These are phyloP conservation scores for Echites panduratus DNA, from an alignment of 257 asterid genomes.

Conservation along the genomic window DNA sequence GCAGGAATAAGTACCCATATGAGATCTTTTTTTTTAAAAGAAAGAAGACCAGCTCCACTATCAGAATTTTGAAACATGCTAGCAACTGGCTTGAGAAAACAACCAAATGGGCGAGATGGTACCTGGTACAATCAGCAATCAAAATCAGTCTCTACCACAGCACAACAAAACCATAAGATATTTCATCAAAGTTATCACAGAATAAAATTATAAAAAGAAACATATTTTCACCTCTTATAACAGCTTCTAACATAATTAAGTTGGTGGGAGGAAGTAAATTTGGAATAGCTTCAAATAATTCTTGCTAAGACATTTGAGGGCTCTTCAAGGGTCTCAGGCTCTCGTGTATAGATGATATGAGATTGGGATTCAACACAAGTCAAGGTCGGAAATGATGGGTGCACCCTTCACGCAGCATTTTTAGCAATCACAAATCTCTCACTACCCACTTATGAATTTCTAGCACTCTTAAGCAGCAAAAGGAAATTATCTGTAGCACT, in stretches of 20 bases:
- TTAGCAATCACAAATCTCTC: background rate
- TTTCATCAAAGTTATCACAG: background rate
- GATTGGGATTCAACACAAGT: background rate
- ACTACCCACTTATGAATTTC: background rate
- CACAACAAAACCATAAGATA: background rate
- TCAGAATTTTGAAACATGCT: slow-evolving; percentile 79
- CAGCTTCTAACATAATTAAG: background rate
- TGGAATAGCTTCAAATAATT: background rate
- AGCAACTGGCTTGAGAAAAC: slow-evolving; percentile 89
- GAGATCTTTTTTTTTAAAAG: slow-evolving; percentile 76
- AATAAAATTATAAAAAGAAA: slow-evolving; percentile 1
- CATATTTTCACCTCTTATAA: background rate
- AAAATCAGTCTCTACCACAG: slow-evolving; percentile 22
- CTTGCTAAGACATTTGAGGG: background rate
- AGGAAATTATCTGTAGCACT: background rate
- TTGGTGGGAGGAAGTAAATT: background rate
- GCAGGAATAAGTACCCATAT: slow-evolving; percentile 57
- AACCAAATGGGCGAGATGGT: slow-evolving; percentile 85
- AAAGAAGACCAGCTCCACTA: slow-evolving; percentile 85
- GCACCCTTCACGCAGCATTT: background rate
- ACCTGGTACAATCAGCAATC: slow-evolving; percentile 52
- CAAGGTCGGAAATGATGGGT: background rate
- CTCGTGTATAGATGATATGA: background rate
- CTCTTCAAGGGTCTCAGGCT: background rate
- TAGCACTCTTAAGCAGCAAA: background rate